Evolutionary conservation across 2,329 filamentous ascomycete species (phyloP).

Genomic region (Xylaria arbuscula): DNA sequence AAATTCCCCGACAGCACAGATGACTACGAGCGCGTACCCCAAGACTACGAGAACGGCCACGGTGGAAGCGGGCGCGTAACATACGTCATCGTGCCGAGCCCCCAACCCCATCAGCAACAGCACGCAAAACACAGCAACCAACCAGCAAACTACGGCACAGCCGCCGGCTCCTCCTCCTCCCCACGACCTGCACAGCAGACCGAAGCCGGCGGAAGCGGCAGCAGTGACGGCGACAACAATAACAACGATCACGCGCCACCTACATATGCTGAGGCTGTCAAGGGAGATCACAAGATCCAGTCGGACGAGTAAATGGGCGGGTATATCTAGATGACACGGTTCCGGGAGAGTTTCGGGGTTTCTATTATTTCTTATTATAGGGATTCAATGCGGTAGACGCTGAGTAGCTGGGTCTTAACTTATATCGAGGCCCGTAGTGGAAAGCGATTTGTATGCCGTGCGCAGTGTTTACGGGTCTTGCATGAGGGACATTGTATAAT

Average conservation of each 20-base stretch:
- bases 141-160: constrained; percentile 62
- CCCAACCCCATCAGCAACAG: constrained; percentile 45
- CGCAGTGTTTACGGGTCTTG: background rate
- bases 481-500: constrained; percentile 17
- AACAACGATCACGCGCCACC: constrained; percentile 67
- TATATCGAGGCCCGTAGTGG: background rate
- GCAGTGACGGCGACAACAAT: constrained; percentile 49
- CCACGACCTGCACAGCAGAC: constrained; percentile 36
- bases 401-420: background rate
- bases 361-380: background rate
- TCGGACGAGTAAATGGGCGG: constrained; percentile 60
- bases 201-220: constrained; percentile 30
- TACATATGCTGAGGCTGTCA: constrained; percentile 89
- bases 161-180: constrained; percentile 42
- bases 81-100: constrained; percentile 76
- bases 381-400: background rate
- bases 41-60: constrained; percentile 61
- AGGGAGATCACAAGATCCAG: constrained; percentile 93
- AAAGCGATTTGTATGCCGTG: background rate
- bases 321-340: background rate
- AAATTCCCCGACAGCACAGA: constrained; percentile 80
- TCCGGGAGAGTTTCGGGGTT: background rate
- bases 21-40: constrained; percentile 74
- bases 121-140: constrained; percentile 50
- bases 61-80: constrained; percentile 61